Conservation (phyloP, 1,284 basidiomycete genomes). For the Moniliella sp. region DNA sequence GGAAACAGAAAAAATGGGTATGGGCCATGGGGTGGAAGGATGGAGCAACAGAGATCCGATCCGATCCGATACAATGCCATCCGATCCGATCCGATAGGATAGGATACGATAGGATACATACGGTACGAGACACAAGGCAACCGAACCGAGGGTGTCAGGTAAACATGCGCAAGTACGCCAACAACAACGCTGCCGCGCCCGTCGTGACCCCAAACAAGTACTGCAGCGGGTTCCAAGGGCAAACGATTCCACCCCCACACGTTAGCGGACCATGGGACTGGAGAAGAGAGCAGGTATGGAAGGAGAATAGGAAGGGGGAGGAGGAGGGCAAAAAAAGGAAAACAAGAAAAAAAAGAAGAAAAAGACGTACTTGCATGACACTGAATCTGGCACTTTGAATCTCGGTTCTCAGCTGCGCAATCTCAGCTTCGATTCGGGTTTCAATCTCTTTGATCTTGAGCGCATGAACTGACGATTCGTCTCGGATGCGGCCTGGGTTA, state of each 20-base stretch:
- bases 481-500: constrained; percentile 54
- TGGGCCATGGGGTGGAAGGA: too few relatives aligned
- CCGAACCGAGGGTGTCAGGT: too few relatives aligned
- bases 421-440: constrained; percentile 87
- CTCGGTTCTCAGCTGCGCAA: constrained; percentile 63
- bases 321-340: neutral
- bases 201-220: constrained; percentile 42
- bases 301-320: neutral
- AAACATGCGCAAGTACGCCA: constrained; percentile 56
- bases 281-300: neutral
- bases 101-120: too few relatives aligned
- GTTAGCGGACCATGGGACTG: neutral
- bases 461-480: constrained; percentile 76
- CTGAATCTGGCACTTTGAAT: constrained; percentile 74
- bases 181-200: constrained; percentile 61
- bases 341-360: neutral
- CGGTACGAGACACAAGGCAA: too few relatives aligned
- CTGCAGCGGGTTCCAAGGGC: constrained; percentile 4
- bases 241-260: neutral
- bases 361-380: constrained; percentile 18
- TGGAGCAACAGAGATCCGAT: too few relatives aligned
- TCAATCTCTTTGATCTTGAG: constrained; percentile 96
- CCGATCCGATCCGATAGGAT: too few relatives aligned
- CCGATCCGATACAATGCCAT: too few relatives aligned
- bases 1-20: too few relatives aligned